Conservation (phyloP, 2,329 filamentous ascomycete genomes). For the Beauveria sp. region DNA sequence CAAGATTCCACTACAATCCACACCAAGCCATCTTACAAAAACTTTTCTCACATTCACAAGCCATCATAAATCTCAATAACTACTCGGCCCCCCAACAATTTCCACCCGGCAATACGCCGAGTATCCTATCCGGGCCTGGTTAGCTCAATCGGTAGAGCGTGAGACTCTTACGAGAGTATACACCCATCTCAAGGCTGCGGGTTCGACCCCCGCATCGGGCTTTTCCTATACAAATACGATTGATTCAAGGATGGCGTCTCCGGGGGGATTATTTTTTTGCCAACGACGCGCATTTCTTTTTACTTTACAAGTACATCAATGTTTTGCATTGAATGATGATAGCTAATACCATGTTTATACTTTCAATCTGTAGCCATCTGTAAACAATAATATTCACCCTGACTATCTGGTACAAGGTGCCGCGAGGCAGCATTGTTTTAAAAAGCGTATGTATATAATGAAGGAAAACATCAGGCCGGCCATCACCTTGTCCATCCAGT, state of each 20-base stretch:
- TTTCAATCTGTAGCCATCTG: too few relatives aligned
- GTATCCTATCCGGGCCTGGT: conserved; percentile 22
- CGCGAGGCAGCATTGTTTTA: conserved; percentile 41
- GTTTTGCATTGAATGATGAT: too few relatives aligned
- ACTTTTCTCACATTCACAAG: too few relatives aligned
- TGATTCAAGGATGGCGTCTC: background rate
- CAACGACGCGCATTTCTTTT: background rate
- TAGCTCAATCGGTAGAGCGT: conserved; percentile 68
- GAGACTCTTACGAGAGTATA: conserved; percentile 48
- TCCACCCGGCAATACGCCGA: too few relatives aligned
- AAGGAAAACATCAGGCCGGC: conserved; percentile 5
- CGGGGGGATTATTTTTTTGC: conserved; percentile 38
- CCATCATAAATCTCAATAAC: too few relatives aligned
- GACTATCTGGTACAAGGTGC: conserved; percentile 28
- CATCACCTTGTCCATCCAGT: background rate
- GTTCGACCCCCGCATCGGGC: conserved; percentile 41
- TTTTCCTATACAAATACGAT: conserved; percentile 24
- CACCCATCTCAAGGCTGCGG: conserved; percentile 44
- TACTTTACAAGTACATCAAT: too few relatives aligned
- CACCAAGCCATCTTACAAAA: too few relatives aligned
- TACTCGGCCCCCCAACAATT: too few relatives aligned
- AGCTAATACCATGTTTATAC: too few relatives aligned
- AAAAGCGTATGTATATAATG: conserved; percentile 9
- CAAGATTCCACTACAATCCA: too few relatives aligned
- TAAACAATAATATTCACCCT: background rate